Evolutionary conservation across 495 filamentous ascomycete species (phyloP), one percentile per base, ranked within the genome.

Genomic region (Bombardia bombarda): DNA sequence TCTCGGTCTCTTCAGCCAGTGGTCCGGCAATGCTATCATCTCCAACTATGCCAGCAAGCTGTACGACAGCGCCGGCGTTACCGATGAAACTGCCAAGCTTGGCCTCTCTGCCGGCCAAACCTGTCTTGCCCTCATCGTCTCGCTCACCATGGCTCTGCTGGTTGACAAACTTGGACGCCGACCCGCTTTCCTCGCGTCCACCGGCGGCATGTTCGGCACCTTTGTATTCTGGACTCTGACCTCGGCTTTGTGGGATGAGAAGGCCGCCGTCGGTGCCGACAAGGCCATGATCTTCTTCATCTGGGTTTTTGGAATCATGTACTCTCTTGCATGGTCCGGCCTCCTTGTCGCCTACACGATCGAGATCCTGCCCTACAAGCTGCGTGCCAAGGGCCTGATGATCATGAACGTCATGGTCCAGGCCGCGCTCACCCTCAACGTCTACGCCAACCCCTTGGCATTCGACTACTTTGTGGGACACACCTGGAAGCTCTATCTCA

Each of bases 291-390:
- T 78, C 46, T 68, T 75, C 60, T 74, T 77, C 62, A 74, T 77
- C 53, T 78, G 73, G 66, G 36, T 77, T 30, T 75, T 70, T 51
- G 58, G 64, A 17, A 53, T 73, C 56, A 66, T 68, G 52, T 82
- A 79, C 66, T 68, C 73, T 50, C 66, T 78, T 42, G 72, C 72
- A n/a, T 81, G 75, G 70, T 77, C 75, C 10, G 75, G 79, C 43
- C 67, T 86, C 32, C 73, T 84, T 24, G 69, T 84, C 47, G 76
- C 74, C 34, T 84, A 84, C 56, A 66, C 75, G 25, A 72, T 83
- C 45, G 83, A 86, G 63, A 80, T 87, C 50, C 70, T 86, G 33
- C 83, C 83, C 0, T 88, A 81, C 67, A 72, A 72, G 44, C 73
- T 86, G 43, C 79, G 83, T 32, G 82, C 82, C 54, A 65, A 73